phyloP scores from a whole-genome alignment of 2,329 filamentous ascomycete species.

The Sarocladiaceae sp. region DNA sequence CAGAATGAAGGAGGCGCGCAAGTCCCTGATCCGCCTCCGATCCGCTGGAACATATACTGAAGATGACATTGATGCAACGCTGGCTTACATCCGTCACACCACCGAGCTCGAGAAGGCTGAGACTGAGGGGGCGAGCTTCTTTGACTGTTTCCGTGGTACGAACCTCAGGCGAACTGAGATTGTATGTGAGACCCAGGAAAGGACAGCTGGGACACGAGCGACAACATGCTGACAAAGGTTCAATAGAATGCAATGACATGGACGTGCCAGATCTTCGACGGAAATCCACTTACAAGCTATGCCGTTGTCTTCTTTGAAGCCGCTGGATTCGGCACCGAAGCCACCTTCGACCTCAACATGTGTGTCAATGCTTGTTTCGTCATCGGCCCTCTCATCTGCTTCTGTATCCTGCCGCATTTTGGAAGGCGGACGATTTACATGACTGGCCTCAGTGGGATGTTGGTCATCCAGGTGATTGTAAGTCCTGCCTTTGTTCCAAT shows the following conservation, averaged over 20 bases:
- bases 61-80: conserved; percentile 26
- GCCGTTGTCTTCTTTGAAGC: conserved; percentile 36
- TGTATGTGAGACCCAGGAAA: conserved; percentile 40
- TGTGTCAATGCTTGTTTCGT: conserved; percentile 30
- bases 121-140: conserved; percentile 32
- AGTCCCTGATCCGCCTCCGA: conserved; percentile 22
- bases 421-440: conserved; percentile 39
- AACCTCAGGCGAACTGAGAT: conserved; percentile 43
- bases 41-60: conserved; percentile 42
- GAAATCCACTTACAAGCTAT: background rate
- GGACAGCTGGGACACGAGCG: too few species aligned
- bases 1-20: conserved; percentile 20
- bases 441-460: conserved; percentile 34
- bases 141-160: conserved; percentile 43
- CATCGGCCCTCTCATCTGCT: conserved; percentile 37
- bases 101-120: conserved; percentile 37
- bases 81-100: conserved; percentile 65
- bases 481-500: too few species aligned
- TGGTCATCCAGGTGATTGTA: conserved; percentile 29
- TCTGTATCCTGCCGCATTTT: conserved; percentile 34
- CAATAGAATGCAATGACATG: conserved; percentile 31
- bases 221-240: too few species aligned
- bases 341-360: conserved; percentile 46
- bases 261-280: conserved; percentile 29
- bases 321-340: conserved; percentile 34